phyloP scores from a whole-genome alignment of 352 stramenopile genomes.

The Blastocystis sp. region DNA sequence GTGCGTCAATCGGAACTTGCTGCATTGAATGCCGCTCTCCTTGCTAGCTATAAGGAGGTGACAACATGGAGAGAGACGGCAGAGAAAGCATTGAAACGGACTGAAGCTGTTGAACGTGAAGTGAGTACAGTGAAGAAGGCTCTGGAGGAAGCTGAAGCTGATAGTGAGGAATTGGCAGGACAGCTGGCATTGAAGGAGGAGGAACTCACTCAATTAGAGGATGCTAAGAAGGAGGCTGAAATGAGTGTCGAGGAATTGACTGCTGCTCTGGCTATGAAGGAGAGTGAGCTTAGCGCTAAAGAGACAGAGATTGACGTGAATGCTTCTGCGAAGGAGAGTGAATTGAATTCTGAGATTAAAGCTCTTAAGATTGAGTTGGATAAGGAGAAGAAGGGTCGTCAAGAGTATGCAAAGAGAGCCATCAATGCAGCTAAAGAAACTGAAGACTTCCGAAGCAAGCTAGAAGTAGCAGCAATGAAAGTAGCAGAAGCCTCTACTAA shows the following conservation, averaged over 20 bases:
- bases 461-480: background rate
- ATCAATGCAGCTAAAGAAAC: conserved; percentile 2
- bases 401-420: background rate
- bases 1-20: background rate
- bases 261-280: background rate
- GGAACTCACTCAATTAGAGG: background rate
- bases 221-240: background rate
- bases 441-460: background rate
- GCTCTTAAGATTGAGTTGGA: background rate
- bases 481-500: background rate
- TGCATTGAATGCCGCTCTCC: background rate
- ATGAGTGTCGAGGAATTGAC: background rate
- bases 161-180: background rate
- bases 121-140: background rate
- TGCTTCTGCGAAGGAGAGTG: background rate
- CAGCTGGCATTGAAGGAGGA: background rate
- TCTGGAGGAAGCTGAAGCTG: background rate
- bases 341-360: background rate
- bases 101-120: background rate
- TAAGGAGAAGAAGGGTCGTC: background rate
- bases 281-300: background rate
- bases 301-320: background rate
- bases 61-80: background rate
- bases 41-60: background rate
- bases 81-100: background rate